Evolutionary conservation across 2,329 filamentous ascomycete genomes (phyloP), one percentile per base, ranked within the genome.

Genomic region (Metarhizium anisopliae): DNA sequence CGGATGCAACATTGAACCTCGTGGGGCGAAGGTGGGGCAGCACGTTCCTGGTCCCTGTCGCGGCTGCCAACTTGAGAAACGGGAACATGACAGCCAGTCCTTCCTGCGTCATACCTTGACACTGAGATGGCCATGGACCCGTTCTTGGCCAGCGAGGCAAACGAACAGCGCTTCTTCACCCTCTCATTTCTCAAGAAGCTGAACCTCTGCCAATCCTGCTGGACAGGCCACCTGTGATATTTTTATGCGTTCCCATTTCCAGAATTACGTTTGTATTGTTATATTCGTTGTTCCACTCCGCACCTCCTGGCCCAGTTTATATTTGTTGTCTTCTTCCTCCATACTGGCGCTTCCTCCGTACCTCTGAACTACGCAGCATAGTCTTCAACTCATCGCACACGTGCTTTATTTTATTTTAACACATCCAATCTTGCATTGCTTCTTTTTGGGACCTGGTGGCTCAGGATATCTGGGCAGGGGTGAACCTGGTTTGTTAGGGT

Each of bases 81-180:
- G 16, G 40, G n/a, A 43, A 43, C 6, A 14, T 18, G 40, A n/a
- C 40, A 36, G 52, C 49, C 47, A 54, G 52, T 59, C 55, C 30
- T 53, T 59, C 58, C 55, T 61, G 59, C 59, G 53, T 58, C 58
- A 57, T 58, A 47, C 53, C 55, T 47, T 51, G 18, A 51, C 16
- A 42, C 14, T 40, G 8, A 11, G 10, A 40, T 40, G 38, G 38
- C 42, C 42, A 45, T 45, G n/a, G 16, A 10, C 20, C 42, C 6
- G 38, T 55, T 38, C 30, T 40, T 38, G 32, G 35, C 32, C 49
- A 11, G 3, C 16, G 11, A 30, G 25, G 36, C 18, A 25, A 10
- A 52, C 43, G n/a, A 35, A n/a, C 42, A 43, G 50, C 38, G 43
- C 4, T 43, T 52, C 50, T 47, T 55, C 54, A 52, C 30, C 40